Percentiles rank a stretch among this genome's conserved stretches.
phyloP scores from a whole-genome alignment of 164 flowering plant species.

The Kalanchoe fedtschenkoi region DNA sequence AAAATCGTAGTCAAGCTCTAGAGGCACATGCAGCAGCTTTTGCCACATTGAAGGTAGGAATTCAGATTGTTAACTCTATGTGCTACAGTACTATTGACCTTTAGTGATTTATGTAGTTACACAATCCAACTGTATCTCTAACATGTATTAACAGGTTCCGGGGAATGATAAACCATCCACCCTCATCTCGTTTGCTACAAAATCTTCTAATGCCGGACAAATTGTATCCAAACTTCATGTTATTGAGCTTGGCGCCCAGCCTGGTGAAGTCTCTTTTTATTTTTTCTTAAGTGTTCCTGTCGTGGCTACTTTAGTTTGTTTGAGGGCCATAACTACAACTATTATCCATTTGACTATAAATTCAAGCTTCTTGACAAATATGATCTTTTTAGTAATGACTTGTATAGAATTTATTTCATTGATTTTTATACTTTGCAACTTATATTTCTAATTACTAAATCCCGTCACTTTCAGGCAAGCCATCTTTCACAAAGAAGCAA shows the following conservation, averaged over 20 bases:
- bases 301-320: not conserved
- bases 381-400: not conserved
- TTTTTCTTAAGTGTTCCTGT: not conserved
- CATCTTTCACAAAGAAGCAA: conserved; percentile 85
- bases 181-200: conserved; percentile 86
- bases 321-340: not conserved
- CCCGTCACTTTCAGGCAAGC: conserved; percentile 52
- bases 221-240: conserved; percentile 87
- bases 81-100: not conserved
- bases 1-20: conserved; percentile 99
- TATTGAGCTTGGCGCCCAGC: conserved; percentile 98
- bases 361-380: not conserved
- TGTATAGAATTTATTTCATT: not conserved
- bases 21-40: conserved; percentile 99
- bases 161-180: conserved; percentile 85
- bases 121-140: conserved; percentile 69
- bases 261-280: conserved; percentile 34
- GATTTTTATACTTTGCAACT: too few species aligned
- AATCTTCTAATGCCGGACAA: conserved; percentile 86
- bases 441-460: not conserved
- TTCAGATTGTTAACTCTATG: not conserved
- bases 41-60: conserved; percentile 64
- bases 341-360: not conserved
- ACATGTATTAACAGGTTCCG: conserved; percentile 51
- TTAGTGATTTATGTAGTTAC: conserved; percentile 11